Evolutionary conservation across 139 green algal genomes (phyloP).

Genomic region (Micractinium sp.): DNA sequence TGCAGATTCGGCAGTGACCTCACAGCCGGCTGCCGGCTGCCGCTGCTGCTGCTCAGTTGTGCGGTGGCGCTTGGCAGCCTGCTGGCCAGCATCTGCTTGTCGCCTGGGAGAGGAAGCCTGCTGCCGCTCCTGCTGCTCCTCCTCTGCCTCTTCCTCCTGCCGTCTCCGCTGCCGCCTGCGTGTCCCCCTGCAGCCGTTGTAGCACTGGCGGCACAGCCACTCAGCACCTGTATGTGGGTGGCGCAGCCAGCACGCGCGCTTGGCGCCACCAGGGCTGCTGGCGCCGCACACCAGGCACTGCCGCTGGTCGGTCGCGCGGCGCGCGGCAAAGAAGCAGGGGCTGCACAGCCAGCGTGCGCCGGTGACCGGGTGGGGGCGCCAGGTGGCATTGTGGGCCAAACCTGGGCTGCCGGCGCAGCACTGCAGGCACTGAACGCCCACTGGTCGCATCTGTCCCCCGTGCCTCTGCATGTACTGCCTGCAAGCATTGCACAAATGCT

Average conservation of each 20-base stretch:
- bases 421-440: neutral
- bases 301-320: neutral
- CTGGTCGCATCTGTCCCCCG: neutral
- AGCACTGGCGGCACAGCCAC: neutral
- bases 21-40: neutral
- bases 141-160: neutral
- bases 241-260: neutral
- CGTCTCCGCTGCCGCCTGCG: too few relatives aligned
- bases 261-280: neutral
- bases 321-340: neutral
- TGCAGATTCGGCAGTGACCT: too few relatives aligned
- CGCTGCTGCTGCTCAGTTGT: neutral
- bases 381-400: neutral
- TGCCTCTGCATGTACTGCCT: neutral
- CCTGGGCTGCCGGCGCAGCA: too few relatives aligned
- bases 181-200: too few relatives aligned
- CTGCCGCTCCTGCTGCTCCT: neutral
- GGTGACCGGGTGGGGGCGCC: neutral
- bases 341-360: neutral
- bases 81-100: too few relatives aligned
- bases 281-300: neutral
- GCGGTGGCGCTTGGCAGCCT: neutral
- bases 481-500: neutral
- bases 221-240: neutral
- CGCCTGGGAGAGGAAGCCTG: too few relatives aligned